Base-by-base conservation (phyloP, 371 early-diverging fungal species). In the Circinella minor region DNA sequence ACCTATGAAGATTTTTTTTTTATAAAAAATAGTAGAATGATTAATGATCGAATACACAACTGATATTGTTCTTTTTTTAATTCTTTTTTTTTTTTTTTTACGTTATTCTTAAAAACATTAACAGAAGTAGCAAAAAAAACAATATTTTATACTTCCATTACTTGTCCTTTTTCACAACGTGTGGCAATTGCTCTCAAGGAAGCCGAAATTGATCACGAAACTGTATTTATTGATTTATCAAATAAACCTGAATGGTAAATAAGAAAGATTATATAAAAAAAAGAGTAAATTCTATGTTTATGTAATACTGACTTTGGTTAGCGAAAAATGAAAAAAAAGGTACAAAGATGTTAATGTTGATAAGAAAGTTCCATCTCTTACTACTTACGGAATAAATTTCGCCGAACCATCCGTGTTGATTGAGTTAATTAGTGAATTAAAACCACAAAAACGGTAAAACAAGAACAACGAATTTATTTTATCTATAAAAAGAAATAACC, bases 121-220 rank as follows among this genome's bases (percentile, higher is more conserved):
- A 2, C 51, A 17, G n/a, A 51, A 17, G 15, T 43, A 46, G 14
- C 46, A 47, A 47, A 63, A 8, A 82, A 82, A 68, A 70, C 81
- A 38, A 80, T 77, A 3, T 76, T 91, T 18, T 91, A 90, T 75
- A 81, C 77, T 46, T 63, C 78, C n/a, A 15, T 18, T 1, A 55
- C 77, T 34, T 91, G 91, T 55, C 91, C 91, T 27, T 91, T 74
- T 54, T 88, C 90, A 15, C 90, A 88, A 63, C 86, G 91, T 34
- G 81, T 86, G 4, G 74, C 78, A 34, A 83, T 91, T 36, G 85
- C 91, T 4, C 65, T 91, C 8, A 77, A 74, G 20, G 87, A 87
- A 69, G 81, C 79, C 39, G 84, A 82, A 3, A 81, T 78, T 34
- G 76, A 80, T 5, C 78, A 80, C 65, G 82, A 86, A 34, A 43